A percentile compares a stretch with the other conserved stretches of the same genome.
These are phyloP conservation scores for Forsythia viridissima DNA, from an alignment of 257 asterid species.

Conservation along the genomic window DNA sequence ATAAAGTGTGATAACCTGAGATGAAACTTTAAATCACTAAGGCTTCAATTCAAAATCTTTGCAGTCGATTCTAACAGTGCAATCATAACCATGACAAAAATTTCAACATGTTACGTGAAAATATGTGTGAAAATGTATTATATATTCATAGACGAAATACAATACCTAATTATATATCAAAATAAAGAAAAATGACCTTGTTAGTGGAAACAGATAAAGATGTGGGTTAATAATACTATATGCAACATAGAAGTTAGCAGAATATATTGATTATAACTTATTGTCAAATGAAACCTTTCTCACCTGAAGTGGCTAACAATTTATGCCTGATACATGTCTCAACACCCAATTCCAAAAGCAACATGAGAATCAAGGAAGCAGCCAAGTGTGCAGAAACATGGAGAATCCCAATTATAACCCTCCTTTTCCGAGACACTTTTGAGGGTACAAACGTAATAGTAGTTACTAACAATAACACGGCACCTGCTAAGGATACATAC, in stretches of 20 bases:
- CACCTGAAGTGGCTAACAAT: constrained; percentile 87
- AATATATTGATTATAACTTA: not conserved
- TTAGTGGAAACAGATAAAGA: not conserved
- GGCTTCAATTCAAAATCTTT: not conserved
- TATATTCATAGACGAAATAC: not conserved
- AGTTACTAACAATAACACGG: constrained; percentile 61
- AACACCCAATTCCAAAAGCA: constrained; percentile 85
- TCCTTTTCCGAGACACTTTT: constrained; percentile 73
- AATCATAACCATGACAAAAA: not conserved
- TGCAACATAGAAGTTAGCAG: not conserved
- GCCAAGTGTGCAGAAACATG: constrained; percentile 91
- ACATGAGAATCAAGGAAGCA: constrained; percentile 88
- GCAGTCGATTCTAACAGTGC: not conserved
- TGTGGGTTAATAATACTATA: not conserved
- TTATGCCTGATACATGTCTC: constrained; percentile 91
- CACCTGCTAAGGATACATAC: constrained; percentile 75
- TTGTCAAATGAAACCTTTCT: constrained; percentile 15
- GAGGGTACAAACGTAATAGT: constrained; percentile 87
- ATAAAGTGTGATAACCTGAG: constrained; percentile 90
- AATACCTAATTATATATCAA: not conserved
- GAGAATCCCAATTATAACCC: constrained; percentile 68
- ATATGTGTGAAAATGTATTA: too few species aligned
- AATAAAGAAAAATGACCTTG: not conserved
- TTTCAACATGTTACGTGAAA: not conserved
- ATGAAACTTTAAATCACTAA: constrained; percentile 10